Base-by-base conservation (phyloP, 129 eudicot genomes). In the Tanacetum coccineum region DNA sequence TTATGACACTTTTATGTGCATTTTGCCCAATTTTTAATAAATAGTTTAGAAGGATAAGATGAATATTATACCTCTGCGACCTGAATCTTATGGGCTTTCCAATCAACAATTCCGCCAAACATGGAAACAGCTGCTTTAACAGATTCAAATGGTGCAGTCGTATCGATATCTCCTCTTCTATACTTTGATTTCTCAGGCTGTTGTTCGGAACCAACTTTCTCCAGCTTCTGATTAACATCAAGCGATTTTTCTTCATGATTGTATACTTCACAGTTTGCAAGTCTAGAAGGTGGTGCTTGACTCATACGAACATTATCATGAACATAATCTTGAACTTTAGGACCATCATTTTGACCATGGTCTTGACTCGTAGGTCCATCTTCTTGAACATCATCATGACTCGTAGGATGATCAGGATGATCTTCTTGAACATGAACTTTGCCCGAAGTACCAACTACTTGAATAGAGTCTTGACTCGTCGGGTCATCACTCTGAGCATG, bases 111-210 rank as follows among this genome's bases (percentile, higher is more conserved):
- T 58, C 83, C 91, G 22, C 87, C 87, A 39, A 82, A 85, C 82
- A 61, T 85, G 69, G 91, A 82, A 54, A 85, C 91, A 49, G 85
- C 91, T 28, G 74, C 85, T 81, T 77, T 85, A 30, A 85, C 87
- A 79, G 85, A 85, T 77, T 82, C 85, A 59, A 85, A 72, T 0
- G 91, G 91, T 46, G 91, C 83, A n/a, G 83, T 62, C 39, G 81
- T 85, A 19, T 85, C 91, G 6, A 85, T 75, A 46, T 70, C 59
- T 1, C 63, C 75, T 17, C 36, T 62, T 25, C 64, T 53, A 42
- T 59, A 17, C 9, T 9, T 66, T 1, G 70, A 61, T 68, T 68
- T 68, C 51, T 47, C 61, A 18, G 36, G 32, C 51, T 51, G 46
- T 36, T 67, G 67, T 26, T 36, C 66, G n/a, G 49, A 45, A 22